Evolutionary conservation across 2,329 filamentous ascomycete species (phyloP).

Genomic region (Colletotrichum sp.): DNA sequence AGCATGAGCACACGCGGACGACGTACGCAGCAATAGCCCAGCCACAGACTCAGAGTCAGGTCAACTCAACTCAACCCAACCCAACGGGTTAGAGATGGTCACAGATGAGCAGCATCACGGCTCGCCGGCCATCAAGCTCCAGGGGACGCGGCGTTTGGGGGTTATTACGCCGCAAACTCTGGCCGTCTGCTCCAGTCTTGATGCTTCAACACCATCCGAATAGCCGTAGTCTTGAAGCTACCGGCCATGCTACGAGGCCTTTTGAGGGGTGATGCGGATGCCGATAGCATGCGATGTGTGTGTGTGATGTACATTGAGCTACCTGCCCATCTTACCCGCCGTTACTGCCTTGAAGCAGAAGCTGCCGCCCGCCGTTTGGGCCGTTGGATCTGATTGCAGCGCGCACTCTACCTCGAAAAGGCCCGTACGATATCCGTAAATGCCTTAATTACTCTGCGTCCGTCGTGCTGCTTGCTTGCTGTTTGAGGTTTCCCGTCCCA

Average conservation of each 20-base stretch:
- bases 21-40: not conserved
- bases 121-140: not conserved
- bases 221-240: not conserved
- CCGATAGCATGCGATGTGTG: not conserved
- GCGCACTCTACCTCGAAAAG: not conserved
- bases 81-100: not conserved
- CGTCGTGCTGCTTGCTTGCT: not conserved
- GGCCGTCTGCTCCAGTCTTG: not conserved
- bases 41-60: not conserved
- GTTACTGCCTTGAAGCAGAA: not conserved
- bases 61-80: not conserved
- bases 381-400: not conserved
- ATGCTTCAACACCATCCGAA: not conserved
- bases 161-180: conserved; percentile 3
- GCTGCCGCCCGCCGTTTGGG: not conserved
- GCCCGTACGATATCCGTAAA: not conserved
- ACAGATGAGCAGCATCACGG: not conserved
- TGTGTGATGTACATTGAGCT: conserved; percentile 10
- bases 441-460: not conserved
- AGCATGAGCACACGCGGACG: not conserved
- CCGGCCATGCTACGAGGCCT: not conserved
- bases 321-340: not conserved
- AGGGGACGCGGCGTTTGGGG: not conserved
- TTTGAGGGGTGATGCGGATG: not conserved
- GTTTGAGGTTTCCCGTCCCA: not conserved